These are phyloP conservation scores for Ogataea nitratoaversa DNA, from an alignment of 805 yeast species.

Conservation along the genomic window DNA sequence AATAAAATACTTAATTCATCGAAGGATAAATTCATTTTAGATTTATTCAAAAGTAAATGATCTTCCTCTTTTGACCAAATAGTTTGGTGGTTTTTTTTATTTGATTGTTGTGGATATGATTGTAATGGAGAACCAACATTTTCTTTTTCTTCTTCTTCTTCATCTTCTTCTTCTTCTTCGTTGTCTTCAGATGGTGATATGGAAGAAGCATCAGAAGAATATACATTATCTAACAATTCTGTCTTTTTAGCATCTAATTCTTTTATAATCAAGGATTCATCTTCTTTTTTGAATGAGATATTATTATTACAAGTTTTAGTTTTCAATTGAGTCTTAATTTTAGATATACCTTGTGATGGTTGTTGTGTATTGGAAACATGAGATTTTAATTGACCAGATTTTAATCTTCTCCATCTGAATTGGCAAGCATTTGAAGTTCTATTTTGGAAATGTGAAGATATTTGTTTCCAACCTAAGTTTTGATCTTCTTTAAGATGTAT, in stretches of 20 bases:
- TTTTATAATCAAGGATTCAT: background rate
- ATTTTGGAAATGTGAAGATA: constrained; percentile 67
- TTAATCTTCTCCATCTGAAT: constrained; percentile 79
- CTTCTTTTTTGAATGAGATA: background rate
- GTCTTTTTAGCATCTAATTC: constrained; percentile 1
- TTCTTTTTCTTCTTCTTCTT: background rate
- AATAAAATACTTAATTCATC: constrained; percentile 71
- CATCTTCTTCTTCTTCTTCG: background rate
- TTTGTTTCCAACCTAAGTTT: constrained; percentile 87
- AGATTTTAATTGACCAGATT: constrained; percentile 36
- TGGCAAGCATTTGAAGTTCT: constrained; percentile 89
- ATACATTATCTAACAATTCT: background rate
- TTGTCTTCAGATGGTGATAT: background rate
- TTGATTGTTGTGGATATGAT: background rate
- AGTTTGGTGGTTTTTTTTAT: background rate
- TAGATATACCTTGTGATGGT: background rate
- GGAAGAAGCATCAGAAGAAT: background rate
- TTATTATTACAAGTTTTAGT: background rate
- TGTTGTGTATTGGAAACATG: background rate
- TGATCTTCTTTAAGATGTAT: constrained; percentile 76
- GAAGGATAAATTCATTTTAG: constrained; percentile 56
- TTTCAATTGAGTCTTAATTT: too few species aligned
- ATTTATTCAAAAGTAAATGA: constrained; percentile 51
- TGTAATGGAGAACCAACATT: too few species aligned
- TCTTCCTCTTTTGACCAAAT: constrained; percentile 68